Evolutionary conservation across 1,139 yeast species (phyloP).

Genomic region (Yamadazyma epiphylla): DNA sequence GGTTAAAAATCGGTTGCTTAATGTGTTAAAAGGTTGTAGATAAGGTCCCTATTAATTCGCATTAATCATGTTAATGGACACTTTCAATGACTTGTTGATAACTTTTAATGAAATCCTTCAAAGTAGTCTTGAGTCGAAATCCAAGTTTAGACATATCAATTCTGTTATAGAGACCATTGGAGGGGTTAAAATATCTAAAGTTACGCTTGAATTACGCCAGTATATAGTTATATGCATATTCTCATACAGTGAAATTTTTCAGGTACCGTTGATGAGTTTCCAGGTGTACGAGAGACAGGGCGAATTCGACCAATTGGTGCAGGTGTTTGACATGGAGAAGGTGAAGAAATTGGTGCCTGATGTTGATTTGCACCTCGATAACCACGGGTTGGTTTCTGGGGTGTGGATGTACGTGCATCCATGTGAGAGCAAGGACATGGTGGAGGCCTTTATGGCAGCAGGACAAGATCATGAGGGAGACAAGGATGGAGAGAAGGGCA

Average conservation of each 20-base stretch:
- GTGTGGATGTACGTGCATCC: constrained; percentile 36
- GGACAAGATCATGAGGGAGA: too few relatives aligned
- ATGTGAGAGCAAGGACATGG: constrained; percentile 25
- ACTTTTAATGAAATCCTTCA: background rate
- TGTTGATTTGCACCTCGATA: constrained; percentile 12
- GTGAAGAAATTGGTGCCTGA: constrained; percentile 2
- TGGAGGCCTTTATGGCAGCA: constrained; percentile 11
- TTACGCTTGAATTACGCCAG: background rate
- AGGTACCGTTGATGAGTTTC: constrained; percentile 30
- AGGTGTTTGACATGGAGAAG: constrained; percentile 3
- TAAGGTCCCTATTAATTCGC: background rate
- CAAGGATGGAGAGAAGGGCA: too few relatives aligned
- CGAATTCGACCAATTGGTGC: constrained; percentile 6
- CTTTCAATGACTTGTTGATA: background rate
- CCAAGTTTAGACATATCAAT: background rate
- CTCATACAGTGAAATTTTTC: constrained; percentile 26
- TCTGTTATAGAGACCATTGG: background rate
- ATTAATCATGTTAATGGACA: background rate
- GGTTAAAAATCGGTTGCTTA: background rate
- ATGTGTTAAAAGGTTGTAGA: background rate
- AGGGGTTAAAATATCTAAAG: constrained; percentile 1
- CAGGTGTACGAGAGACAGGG: constrained; percentile 6
- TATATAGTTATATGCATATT: constrained; percentile 20
- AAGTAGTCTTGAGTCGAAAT: background rate
- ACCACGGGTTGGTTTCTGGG: constrained; percentile 25